Evolutionary conservation across 2,329 filamentous ascomycete species (phyloP).

Genomic region (Cordyceps farinosa): DNA sequence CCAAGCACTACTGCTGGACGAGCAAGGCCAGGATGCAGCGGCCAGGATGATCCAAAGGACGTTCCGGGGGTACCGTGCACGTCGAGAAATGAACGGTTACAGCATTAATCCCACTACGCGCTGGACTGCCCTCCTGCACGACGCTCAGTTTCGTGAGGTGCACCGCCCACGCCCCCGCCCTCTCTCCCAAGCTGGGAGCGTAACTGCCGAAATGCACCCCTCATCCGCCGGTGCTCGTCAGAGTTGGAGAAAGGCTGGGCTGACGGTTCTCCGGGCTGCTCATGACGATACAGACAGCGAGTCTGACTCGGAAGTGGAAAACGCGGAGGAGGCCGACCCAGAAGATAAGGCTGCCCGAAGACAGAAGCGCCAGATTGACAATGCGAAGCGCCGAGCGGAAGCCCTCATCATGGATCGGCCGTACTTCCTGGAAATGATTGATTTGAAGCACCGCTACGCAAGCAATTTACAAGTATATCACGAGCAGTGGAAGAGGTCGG

Average conservation of each 20-base stretch:
- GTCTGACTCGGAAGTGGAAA: slow-evolving; percentile 38
- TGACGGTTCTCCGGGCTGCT: slow-evolving; percentile 68
- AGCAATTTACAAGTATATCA: slow-evolving; percentile 80
- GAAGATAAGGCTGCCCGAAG: slow-evolving; percentile 38
- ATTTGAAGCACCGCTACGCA: slow-evolving; percentile 82
- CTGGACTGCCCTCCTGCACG: slow-evolving; percentile 65
- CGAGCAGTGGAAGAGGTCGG: slow-evolving; percentile 72
- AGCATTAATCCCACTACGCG: slow-evolving; percentile 65
- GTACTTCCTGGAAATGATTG: slow-evolving; percentile 84
- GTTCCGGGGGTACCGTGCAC: slow-evolving; percentile 72
- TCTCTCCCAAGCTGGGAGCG: slow-evolving; percentile 16
- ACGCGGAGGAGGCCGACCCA: slow-evolving; percentile 31
- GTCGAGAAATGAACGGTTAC: slow-evolving; percentile 67
- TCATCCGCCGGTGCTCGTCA: slow-evolving; percentile 40
- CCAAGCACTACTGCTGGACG: slow-evolving; percentile 19
- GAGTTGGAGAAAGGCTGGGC: slow-evolving; percentile 74
- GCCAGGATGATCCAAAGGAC: slow-evolving; percentile 63
- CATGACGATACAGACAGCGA: slow-evolving; percentile 53
- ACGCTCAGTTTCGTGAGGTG: slow-evolving; percentile 51
- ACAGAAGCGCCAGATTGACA: slow-evolving; percentile 45
- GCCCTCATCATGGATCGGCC: slow-evolving; percentile 80
- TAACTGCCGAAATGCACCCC: slow-evolving; percentile 2
- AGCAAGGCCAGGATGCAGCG: slow-evolving; percentile 38
- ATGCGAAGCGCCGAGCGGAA: slow-evolving; percentile 57
- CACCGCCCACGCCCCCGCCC: slow-evolving; percentile 41